Conservation (phyloP, 352 stramenopile species). For the Phytophthora aleatoria region DNA sequence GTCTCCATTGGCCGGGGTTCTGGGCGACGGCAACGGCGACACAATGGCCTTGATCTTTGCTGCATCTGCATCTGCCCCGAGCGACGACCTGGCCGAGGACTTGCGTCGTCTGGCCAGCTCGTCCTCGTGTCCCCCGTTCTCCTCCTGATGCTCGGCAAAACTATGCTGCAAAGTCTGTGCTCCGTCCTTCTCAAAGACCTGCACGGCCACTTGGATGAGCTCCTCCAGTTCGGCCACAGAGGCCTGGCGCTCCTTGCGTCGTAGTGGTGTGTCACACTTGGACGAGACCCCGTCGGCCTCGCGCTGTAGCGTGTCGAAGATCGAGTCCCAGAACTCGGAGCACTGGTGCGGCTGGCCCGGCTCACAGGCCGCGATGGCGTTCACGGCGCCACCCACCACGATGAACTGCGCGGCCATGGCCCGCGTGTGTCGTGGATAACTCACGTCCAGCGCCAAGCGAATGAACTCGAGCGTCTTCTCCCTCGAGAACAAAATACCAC, state of each 20-base stretch:
- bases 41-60: neutral
- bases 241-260: slow-evolving; percentile 47
- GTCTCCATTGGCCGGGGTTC: slow-evolving; percentile 19
- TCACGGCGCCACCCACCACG: slow-evolving; percentile 66
- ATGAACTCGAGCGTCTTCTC: slow-evolving; percentile 81
- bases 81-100: slow-evolving; percentile 43
- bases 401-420: slow-evolving; percentile 79
- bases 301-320: slow-evolving; percentile 67
- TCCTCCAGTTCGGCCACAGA: slow-evolving; percentile 73
- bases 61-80: slow-evolving; percentile 23
- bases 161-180: slow-evolving; percentile 72
- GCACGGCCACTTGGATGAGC: slow-evolving; percentile 78
- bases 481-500: slow-evolving; percentile 71
- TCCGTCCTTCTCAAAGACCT: slow-evolving; percentile 73
- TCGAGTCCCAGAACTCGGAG: slow-evolving; percentile 66
- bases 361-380: slow-evolving; percentile 53
- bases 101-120: slow-evolving; percentile 18
- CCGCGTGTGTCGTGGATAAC: slow-evolving; percentile 63
- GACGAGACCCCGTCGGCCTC: slow-evolving; percentile 58
- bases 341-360: slow-evolving; percentile 57
- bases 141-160: slow-evolving; percentile 52
- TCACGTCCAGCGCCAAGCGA: slow-evolving; percentile 60
- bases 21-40: slow-evolving; percentile 36
- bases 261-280: slow-evolving; percentile 41
- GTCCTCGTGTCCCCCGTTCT: slow-evolving; percentile 7